Evolutionary conservation across 176 grass and related monocot species (phyloP).

Genomic region (Phoenix dactylifera): DNA sequence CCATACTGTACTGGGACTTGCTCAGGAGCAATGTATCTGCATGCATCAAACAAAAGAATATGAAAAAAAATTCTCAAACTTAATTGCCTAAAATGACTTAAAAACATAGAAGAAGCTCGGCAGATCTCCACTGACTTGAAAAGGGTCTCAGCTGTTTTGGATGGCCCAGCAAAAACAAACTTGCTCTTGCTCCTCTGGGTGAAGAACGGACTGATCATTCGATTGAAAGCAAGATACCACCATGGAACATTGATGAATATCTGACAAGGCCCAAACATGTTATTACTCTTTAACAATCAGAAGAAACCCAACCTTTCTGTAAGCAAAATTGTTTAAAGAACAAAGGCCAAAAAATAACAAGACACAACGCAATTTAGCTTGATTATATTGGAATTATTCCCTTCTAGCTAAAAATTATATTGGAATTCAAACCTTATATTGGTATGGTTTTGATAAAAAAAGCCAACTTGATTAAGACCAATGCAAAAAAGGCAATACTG

Average conservation of each 20-base stretch:
- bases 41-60: not conserved
- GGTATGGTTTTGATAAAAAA: no score
- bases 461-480: no score
- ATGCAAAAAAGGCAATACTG: no score
- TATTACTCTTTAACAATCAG: no score
- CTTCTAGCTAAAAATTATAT: no score
- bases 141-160: slow-evolving; percentile 1
- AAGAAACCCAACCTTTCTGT: not conserved
- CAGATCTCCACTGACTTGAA: not conserved
- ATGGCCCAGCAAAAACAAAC: slow-evolving; percentile 2
- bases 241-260: slow-evolving; percentile 11
- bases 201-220: slow-evolving; percentile 11
- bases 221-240: slow-evolving; percentile 6
- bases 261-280: not conserved
- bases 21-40: not conserved
- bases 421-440: no score
- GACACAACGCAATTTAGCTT: no score
- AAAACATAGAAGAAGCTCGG: no score
- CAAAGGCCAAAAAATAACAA: no score
- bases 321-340: not conserved
- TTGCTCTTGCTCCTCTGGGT: slow-evolving; percentile 12
- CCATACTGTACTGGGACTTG: slow-evolving; percentile 1
- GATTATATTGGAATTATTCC: no score
- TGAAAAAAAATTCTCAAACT: no score
- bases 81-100: no score